A percentile compares a stretch with the other conserved stretches of the same genome.
These are phyloP conservation scores for Vanrija sp. DNA, from an alignment of 1,284 basidiomycete species.

Conservation along the genomic window DNA sequence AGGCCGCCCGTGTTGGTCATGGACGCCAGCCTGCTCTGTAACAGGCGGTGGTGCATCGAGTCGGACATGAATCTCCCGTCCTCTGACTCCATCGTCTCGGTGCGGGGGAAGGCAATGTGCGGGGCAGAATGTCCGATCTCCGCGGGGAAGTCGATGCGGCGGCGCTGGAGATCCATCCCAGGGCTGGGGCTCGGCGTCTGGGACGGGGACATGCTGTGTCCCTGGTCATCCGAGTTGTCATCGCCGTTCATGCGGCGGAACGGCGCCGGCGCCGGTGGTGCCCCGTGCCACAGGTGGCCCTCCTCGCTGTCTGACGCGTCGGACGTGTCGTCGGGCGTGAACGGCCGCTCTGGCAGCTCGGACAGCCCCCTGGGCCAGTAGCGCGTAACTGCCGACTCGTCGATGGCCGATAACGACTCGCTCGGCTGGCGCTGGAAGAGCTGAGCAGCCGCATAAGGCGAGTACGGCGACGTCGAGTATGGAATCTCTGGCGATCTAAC, in stretches of 20 bases:
- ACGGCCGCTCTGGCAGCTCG: slow-evolving; percentile 24
- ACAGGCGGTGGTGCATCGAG: slow-evolving; percentile 2
- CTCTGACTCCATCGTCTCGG: slow-evolving; percentile 37
- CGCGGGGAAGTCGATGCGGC: slow-evolving; percentile 12
- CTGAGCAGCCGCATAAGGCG: slow-evolving; percentile 82
- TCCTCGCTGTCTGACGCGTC: slow-evolving; percentile 47
- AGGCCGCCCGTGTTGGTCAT: slow-evolving; percentile 38
- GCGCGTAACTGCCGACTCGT: slow-evolving; percentile 34
- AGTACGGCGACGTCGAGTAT: slow-evolving; percentile 72
- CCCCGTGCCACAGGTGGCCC: slow-evolving; percentile 49
- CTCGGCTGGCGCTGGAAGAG: slow-evolving; percentile 56
- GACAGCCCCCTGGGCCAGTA: slow-evolving; percentile 22
- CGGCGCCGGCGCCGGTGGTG: slow-evolving; percentile 66
- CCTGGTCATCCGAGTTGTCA: slow-evolving; percentile 28
- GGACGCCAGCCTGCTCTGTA: slow-evolving; percentile 37
- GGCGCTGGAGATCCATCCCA: background rate
- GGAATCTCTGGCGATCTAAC: slow-evolving; percentile 43
- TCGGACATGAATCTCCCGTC: slow-evolving; percentile 24
- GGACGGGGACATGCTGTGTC: slow-evolving; percentile 2
- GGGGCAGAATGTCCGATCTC: background rate
- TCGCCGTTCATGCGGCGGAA: slow-evolving; percentile 75
- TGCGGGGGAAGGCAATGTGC: slow-evolving; percentile 34
- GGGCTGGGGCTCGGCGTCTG: slow-evolving; percentile 6
- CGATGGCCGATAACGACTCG: slow-evolving; percentile 42
- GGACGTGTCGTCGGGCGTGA: slow-evolving; percentile 31